phyloP scores from a whole-genome alignment of 1,284 basidiomycete genomes.

The Fomitopsis betulina region DNA sequence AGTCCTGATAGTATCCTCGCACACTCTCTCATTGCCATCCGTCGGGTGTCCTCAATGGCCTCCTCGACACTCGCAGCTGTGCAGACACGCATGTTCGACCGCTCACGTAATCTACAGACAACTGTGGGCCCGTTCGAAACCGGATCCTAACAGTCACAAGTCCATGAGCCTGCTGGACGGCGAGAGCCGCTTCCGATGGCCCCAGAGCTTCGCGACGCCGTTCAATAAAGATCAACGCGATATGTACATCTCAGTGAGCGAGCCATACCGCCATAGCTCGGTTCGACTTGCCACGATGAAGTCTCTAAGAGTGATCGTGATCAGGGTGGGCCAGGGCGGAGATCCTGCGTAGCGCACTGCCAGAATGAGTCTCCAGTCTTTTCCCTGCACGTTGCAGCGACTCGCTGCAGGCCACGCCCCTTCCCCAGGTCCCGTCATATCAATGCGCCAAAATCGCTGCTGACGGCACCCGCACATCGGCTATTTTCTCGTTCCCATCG shows the following conservation, averaged over 20 bases:
- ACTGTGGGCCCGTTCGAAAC: neutral
- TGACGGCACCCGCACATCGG: constrained; percentile 5
- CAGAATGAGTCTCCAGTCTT: too few relatives aligned
- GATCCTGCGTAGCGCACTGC: too few relatives aligned
- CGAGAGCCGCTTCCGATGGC: neutral
- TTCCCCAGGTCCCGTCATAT: neutral
- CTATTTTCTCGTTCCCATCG: constrained; percentile 5
- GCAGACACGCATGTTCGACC: neutral
- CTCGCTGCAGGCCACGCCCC: neutral
- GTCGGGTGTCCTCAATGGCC: neutral
- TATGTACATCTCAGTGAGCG: constrained; percentile 1
- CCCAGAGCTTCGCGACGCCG: neutral
- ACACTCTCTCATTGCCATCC: neutral
- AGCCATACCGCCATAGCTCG: neutral
- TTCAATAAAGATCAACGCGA: constrained; percentile 2
- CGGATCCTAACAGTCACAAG: neutral
- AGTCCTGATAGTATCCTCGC: neutral
- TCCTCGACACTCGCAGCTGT: neutral
- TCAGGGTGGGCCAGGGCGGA: neutral
- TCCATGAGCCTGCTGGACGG: neutral
- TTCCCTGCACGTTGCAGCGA: constrained; percentile 8
- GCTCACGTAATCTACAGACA: neutral
- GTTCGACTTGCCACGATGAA: neutral
- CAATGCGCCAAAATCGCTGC: neutral
- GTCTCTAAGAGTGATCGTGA: neutral